These are phyloP conservation scores for Aspergillus oerlinghausenensis DNA, from an alignment of 2,329 filamentous ascomycete species.

Conservation along the genomic window DNA sequence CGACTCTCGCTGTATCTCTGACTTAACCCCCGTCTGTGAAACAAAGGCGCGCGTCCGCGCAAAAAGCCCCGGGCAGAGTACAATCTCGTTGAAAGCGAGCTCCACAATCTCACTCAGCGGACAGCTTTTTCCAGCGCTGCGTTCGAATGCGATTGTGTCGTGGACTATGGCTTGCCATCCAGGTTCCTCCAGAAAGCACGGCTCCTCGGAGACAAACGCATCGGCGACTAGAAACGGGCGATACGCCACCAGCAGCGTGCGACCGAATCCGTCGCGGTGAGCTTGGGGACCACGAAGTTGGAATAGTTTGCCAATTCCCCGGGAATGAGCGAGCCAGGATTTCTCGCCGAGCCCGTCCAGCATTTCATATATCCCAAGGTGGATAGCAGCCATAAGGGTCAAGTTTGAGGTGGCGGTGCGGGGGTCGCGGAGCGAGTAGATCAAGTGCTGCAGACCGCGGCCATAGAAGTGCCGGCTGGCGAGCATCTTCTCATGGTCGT, in stretches of 20 bases:
- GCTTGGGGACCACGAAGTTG: constrained; percentile 12
- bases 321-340: constrained; percentile 19
- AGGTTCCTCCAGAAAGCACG: constrained; percentile 15
- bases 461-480: constrained; percentile 17
- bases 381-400: constrained; percentile 15
- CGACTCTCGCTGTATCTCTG: background rate
- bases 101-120: constrained; percentile 15
- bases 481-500: constrained; percentile 10
- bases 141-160: constrained; percentile 7
- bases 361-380: constrained; percentile 17
- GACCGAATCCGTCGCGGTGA: constrained; percentile 12
- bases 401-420: constrained; percentile 7
- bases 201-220: constrained; percentile 12
- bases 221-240: constrained; percentile 18
- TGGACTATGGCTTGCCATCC: constrained; percentile 13
- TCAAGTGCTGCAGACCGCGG: constrained; percentile 9
- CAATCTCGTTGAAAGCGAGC: constrained; percentile 15
- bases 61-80: constrained; percentile 16
- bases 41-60: constrained; percentile 11
- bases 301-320: constrained; percentile 13
- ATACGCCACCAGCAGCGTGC: constrained; percentile 17
- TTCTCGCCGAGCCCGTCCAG: constrained; percentile 10
- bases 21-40: background rate
- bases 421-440: constrained; percentile 8
- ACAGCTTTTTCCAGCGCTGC: constrained; percentile 8